These are phyloP conservation scores for Lactarius sanguifluus DNA, from an alignment of 768 basidiomycete species.

Conservation along the genomic window DNA sequence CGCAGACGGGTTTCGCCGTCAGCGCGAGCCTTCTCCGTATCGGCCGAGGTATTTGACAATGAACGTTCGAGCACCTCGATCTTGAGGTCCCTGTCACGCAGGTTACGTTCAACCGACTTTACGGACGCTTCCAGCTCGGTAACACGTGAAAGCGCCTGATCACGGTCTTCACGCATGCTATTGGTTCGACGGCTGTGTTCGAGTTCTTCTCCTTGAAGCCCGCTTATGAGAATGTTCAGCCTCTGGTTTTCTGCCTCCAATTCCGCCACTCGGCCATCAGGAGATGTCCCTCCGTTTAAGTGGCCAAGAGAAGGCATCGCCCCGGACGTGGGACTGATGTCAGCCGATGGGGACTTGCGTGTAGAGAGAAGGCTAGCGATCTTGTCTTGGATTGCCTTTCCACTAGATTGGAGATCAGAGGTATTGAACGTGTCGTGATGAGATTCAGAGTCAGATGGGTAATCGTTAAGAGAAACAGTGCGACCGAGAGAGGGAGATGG, in stretches of 20 bases:
- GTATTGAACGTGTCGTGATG: slow-evolving; percentile 17
- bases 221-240: slow-evolving; percentile 36
- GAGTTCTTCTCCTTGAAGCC: slow-evolving; percentile 26
- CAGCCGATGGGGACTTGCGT: slow-evolving; percentile 32
- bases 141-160: slow-evolving; percentile 42
- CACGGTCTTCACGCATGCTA: slow-evolving; percentile 44
- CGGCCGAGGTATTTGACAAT: slow-evolving; percentile 39
- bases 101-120: slow-evolving; percentile 42
- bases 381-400: slow-evolving; percentile 49
- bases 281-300: slow-evolving; percentile 34
- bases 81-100: slow-evolving; percentile 46
- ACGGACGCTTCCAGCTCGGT: slow-evolving; percentile 46
- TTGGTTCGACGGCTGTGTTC: slow-evolving; percentile 28
- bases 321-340: slow-evolving; percentile 23
- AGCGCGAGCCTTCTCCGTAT: slow-evolving; percentile 48
- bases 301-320: slow-evolving; percentile 16
- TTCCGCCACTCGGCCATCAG: slow-evolving; percentile 52
- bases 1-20: slow-evolving; percentile 45
- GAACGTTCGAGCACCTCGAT: slow-evolving; percentile 50
- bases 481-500: slow-evolving; percentile 53
- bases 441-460: slow-evolving; percentile 25
- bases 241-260: slow-evolving; percentile 72
- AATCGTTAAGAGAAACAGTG: slow-evolving; percentile 43
- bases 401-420: slow-evolving; percentile 35
- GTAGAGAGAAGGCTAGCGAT: slow-evolving; percentile 45